A percentile compares a stretch with the other conserved stretches of the same genome.
These are phyloP conservation scores for Colletotrichum euphorbiae DNA, from an alignment of 2,329 filamentous ascomycete species.

Conservation along the genomic window DNA sequence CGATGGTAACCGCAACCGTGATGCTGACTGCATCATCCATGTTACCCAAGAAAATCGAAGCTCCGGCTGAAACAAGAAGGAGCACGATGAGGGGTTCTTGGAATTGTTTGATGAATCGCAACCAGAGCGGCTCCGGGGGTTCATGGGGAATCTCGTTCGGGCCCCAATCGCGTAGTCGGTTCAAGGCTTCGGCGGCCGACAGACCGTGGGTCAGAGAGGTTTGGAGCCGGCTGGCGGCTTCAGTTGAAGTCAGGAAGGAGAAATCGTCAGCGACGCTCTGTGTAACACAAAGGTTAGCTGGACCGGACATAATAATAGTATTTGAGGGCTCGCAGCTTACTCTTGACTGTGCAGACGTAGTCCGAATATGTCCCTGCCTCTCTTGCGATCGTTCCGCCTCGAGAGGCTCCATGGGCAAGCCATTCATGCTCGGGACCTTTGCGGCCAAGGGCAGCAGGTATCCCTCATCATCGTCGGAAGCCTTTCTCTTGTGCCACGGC, in stretches of 20 bases:
- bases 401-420: conserved; percentile 44
- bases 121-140: conserved; percentile 91
- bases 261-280: conserved; percentile 70
- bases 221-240: conserved; percentile 80
- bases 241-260: conserved; percentile 77
- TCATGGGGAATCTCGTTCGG: conserved; percentile 96
- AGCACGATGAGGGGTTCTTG: conserved; percentile 94
- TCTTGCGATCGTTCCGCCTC: conserved; percentile 50
- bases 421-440: conserved; percentile 47
- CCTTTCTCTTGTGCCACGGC: conserved; percentile 50
- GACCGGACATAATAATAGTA: background rate
- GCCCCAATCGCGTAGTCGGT: conserved; percentile 83
- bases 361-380: conserved; percentile 55
- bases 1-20: conserved; percentile 94
- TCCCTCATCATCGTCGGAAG: conserved; percentile 46
- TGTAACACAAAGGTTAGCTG: conserved; percentile 8
- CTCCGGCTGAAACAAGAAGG: conserved; percentile 87
- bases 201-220: conserved; percentile 89
- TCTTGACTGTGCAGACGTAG: conserved; percentile 67
- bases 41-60: conserved; percentile 92
- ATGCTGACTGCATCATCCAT: conserved; percentile 96
- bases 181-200: conserved; percentile 81
- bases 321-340: conserved; percentile 51
- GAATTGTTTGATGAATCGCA: conserved; percentile 96
- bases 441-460: conserved; percentile 50